Evolutionary conservation across 2,329 filamentous ascomycete genomes (phyloP).

Genomic region (Pochonia chlamydosporia): DNA sequence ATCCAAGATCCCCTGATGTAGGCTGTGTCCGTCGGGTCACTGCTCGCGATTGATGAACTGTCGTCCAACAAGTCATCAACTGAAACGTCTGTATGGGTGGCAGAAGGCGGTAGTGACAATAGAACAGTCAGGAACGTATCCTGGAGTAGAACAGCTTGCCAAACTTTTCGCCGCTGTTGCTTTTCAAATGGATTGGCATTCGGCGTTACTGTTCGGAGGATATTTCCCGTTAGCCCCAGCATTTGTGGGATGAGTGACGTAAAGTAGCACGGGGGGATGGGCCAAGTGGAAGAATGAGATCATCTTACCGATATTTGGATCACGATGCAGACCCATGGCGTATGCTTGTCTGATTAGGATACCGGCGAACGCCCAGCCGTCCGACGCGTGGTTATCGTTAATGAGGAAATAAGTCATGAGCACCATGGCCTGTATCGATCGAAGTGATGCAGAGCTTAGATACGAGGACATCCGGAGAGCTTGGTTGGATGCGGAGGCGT

Average conservation of each 20-base stretch:
- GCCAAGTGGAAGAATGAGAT: not conserved
- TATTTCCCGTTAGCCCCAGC: not conserved
- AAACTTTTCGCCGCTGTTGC: slow-evolving; percentile 71
- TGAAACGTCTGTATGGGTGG: slow-evolving; percentile 72
- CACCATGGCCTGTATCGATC: slow-evolving; percentile 75
- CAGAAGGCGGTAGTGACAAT: slow-evolving; percentile 69
- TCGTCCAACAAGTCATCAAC: slow-evolving; percentile 69
- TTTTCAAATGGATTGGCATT: slow-evolving; percentile 65
- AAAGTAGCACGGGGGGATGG: not conserved
- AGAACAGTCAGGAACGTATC: slow-evolving; percentile 78
- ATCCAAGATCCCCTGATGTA: slow-evolving; percentile 76
- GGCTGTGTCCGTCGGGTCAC: slow-evolving; percentile 59
- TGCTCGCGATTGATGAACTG: slow-evolving; percentile 47
- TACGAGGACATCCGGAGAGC: slow-evolving; percentile 71
- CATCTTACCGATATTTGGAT: slow-evolving; percentile 61
- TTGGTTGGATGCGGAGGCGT: slow-evolving; percentile 74
- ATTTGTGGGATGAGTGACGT: not conserved
- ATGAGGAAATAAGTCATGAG: slow-evolving; percentile 77
- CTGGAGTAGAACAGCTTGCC: slow-evolving; percentile 76
- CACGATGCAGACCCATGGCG: slow-evolving; percentile 74
- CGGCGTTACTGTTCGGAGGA: slow-evolving; percentile 47
- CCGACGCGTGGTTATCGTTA: slow-evolving; percentile 78
- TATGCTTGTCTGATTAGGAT: slow-evolving; percentile 73
- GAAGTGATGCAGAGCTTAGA: slow-evolving; percentile 65
- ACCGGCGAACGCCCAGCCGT: slow-evolving; percentile 77